Conservation (phyloP, 139 green algal genomes). For the Gonium pectorale region DNA sequence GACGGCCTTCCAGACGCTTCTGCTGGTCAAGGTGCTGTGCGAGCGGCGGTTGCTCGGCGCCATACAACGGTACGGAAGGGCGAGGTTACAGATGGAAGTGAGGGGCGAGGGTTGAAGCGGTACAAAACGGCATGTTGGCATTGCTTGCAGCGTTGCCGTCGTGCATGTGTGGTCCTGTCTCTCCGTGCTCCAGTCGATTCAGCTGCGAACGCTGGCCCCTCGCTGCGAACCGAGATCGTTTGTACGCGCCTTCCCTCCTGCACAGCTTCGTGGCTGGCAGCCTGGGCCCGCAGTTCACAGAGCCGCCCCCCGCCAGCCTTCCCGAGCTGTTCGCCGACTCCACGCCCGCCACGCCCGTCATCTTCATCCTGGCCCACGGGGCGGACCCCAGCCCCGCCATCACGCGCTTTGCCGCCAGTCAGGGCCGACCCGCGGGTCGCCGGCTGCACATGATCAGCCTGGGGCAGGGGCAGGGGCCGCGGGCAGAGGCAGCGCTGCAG, state of each 20-base stretch:
- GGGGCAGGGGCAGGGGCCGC: constrained; percentile 75
- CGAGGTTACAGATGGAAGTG: background rate
- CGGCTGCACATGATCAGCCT: constrained; percentile 51
- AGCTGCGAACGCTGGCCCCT: no score
- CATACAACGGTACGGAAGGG: constrained; percentile 34
- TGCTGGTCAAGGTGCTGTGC: constrained; percentile 60
- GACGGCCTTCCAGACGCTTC: constrained; percentile 50
- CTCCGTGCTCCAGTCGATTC: no score
- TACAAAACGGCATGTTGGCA: no score
- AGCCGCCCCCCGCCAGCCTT: constrained; percentile 68
- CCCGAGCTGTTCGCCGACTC: constrained; percentile 80
- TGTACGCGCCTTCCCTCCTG: no score
- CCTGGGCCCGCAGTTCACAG: constrained; percentile 74
- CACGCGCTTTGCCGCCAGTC: constrained; percentile 67
- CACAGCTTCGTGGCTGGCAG: constrained; percentile 51
- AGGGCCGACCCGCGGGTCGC: constrained; percentile 46
- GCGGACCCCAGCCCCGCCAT: constrained; percentile 82
- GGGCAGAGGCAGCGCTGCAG: constrained; percentile 68
- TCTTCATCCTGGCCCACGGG: constrained; percentile 82
- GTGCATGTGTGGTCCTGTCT: no score
- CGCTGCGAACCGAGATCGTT: no score
- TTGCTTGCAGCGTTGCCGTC: no score
- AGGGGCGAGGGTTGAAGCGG: no score
- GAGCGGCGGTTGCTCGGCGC: constrained; percentile 53
- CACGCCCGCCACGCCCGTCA: constrained; percentile 72